Percentiles rank a stretch among this genome's conserved stretches.
Evolutionary conservation across 305 asterid genomes (phyloP).

Genomic region (Fraxinus floribunda): DNA sequence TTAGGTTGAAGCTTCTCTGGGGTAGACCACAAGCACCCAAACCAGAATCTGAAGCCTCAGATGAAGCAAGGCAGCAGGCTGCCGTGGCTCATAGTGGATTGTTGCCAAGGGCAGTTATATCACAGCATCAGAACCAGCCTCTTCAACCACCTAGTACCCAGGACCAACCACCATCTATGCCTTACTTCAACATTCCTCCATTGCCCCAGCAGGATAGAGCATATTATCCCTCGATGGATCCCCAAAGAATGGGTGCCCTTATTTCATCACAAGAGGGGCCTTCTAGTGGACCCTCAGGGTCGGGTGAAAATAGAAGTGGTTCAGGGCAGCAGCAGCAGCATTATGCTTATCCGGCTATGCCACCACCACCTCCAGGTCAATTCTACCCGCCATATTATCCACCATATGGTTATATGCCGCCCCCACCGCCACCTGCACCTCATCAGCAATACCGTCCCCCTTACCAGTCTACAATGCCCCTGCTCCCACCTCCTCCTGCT

Average conservation of each 20-base stretch:
- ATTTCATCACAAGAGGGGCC: constrained; percentile 71
- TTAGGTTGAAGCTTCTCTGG: constrained; percentile 89
- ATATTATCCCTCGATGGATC: constrained; percentile 95
- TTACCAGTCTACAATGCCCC: constrained; percentile 53
- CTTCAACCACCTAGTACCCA: constrained; percentile 60
- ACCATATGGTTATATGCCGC: constrained; percentile 62
- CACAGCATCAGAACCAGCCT: constrained; percentile 86
- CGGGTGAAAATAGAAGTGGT: constrained; percentile 51
- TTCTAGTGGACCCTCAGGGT: constrained; percentile 53
- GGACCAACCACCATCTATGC: constrained; percentile 60
- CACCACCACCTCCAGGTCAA: constrained; percentile 72
- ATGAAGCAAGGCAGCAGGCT: constrained; percentile 72
- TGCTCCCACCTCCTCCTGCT: constrained; percentile 41
- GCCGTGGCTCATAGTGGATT: constrained; percentile 75
- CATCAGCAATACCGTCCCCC: constrained; percentile 56
- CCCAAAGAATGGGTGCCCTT: constrained; percentile 93
- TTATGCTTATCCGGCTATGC: constrained; percentile 48
- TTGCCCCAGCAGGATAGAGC: constrained; percentile 72
- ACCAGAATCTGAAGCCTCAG: constrained; percentile 60
- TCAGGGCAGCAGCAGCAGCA: constrained; percentile 43
- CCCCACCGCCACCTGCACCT: constrained; percentile 53
- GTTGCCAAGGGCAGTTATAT: constrained; percentile 80
- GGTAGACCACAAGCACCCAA: constrained; percentile 76
- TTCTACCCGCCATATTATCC: constrained; percentile 74
- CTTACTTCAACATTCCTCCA: constrained; percentile 86